Conservation (phyloP, 2,329 filamentous ascomycete species). For the Didymella arachidicola region DNA sequence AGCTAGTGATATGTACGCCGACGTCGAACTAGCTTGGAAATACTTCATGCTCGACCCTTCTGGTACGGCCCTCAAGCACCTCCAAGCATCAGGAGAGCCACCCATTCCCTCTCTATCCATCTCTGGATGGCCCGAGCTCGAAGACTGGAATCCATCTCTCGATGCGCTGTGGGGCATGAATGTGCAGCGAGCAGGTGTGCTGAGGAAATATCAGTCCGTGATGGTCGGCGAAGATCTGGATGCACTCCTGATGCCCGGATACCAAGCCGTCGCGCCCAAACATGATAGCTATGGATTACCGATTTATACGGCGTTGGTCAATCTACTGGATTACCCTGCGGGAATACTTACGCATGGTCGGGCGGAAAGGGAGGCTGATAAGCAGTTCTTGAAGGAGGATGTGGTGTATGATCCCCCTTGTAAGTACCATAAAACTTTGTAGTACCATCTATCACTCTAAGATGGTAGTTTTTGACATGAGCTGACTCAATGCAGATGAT, state of each 20-base stretch:
- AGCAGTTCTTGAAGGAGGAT: constrained; percentile 37
- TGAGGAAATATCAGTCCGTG: constrained; percentile 53
- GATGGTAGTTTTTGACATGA: too few relatives aligned
- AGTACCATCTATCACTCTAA: too few relatives aligned
- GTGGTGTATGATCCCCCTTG: constrained; percentile 49
- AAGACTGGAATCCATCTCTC: constrained; percentile 45
- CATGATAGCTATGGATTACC: constrained; percentile 61
- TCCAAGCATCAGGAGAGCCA: constrained; percentile 55
- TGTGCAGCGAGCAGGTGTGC: constrained; percentile 45
- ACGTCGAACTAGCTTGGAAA: constrained; percentile 51
- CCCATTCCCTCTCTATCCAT: constrained; percentile 52
- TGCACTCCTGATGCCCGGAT: constrained; percentile 58
- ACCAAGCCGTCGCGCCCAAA: constrained; percentile 60
- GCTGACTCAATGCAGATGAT: constrained; percentile 46
- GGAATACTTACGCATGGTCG: constrained; percentile 58
- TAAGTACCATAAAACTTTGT: constrained; percentile 27
- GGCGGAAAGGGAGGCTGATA: constrained; percentile 54
- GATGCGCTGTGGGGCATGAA: constrained; percentile 56
- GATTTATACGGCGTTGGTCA: constrained; percentile 60
- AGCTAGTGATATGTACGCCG: constrained; percentile 43
- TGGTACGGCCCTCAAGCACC: constrained; percentile 42
- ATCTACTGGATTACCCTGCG: constrained; percentile 63
- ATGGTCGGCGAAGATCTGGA: constrained; percentile 57
- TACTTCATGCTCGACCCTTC: constrained; percentile 54
- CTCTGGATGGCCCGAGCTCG: constrained; percentile 41